Percentiles rank a stretch among this genome's conserved stretches.
Conservation (phyloP, 768 basidiomycete genomes). For the Tubosaeta sp. region DNA sequence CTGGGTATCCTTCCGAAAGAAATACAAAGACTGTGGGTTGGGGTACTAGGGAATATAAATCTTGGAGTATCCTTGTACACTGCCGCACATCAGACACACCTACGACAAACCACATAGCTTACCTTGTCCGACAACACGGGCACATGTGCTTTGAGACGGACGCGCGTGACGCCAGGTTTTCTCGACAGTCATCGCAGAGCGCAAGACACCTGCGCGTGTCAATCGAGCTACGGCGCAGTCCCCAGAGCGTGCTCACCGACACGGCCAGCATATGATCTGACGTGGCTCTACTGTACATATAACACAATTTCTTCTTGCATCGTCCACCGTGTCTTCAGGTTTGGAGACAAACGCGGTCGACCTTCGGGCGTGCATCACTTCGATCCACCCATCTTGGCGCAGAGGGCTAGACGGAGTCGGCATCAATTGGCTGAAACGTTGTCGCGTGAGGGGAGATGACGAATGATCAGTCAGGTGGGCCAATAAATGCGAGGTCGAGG, state of each 20-base stretch:
- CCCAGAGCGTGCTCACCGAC: conserved; percentile 46
- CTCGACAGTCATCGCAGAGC: conserved; percentile 50
- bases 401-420: conserved; percentile 11
- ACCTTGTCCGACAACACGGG: conserved; percentile 49
- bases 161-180: conserved; percentile 47
- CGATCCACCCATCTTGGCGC: conserved; percentile 24
- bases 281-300: conserved; percentile 66
- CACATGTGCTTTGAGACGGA: conserved; percentile 48
- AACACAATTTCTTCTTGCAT: conserved; percentile 49
- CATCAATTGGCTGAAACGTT: conserved; percentile 40
- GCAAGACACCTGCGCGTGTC: conserved; percentile 40
- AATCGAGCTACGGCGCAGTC: background rate
- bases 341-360: conserved; percentile 15
- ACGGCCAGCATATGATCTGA: conserved; percentile 83
- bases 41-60: conserved; percentile 29
- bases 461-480: conserved; percentile 48
- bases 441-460: conserved; percentile 46
- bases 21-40: background rate
- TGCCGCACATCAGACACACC: conserved; percentile 7
- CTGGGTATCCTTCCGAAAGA: background rate
- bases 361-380: conserved; percentile 27
- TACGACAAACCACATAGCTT: conserved; percentile 15
- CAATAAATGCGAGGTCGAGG: conserved; percentile 43
- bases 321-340: conserved; percentile 23
- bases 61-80: conserved; percentile 34